Conservation (phyloP, 2,329 filamentous ascomycete species). For the Chaetomiaceae sp. region DNA sequence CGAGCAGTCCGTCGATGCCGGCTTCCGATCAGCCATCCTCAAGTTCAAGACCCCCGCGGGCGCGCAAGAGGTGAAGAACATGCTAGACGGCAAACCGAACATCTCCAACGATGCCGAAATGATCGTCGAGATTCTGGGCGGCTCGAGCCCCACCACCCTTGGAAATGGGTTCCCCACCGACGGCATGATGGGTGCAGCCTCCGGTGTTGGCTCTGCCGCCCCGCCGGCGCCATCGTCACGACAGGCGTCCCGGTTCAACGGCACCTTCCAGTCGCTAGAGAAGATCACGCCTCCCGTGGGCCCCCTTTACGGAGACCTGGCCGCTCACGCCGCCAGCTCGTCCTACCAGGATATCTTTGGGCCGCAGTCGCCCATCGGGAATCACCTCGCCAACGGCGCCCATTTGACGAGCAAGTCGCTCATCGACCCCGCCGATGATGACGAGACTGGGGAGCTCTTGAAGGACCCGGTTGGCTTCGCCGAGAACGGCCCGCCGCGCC, state of each 20-base stretch:
- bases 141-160: conserved; percentile 31
- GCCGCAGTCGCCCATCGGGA: conserved; percentile 66
- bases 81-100: conserved; percentile 51
- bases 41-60: conserved; percentile 47
- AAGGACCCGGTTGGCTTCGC: conserved; percentile 68
- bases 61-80: conserved; percentile 50
- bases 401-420: conserved; percentile 62
- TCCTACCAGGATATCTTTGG: conserved; percentile 62
- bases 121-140: conserved; percentile 51
- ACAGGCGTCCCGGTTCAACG: conserved; percentile 55
- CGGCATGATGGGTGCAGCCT: conserved; percentile 33
- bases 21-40: conserved; percentile 47
- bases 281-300: conserved; percentile 57
- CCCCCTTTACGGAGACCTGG: conserved; percentile 50
- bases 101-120: conserved; percentile 45
- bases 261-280: conserved; percentile 55
- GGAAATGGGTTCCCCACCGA: conserved; percentile 50
- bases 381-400: conserved; percentile 56
- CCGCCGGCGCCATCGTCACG: conserved; percentile 43
- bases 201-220: conserved; percentile 36
- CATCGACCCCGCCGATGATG: conserved; percentile 62
- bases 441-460: conserved; percentile 66
- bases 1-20: conserved; percentile 44
- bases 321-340: conserved; percentile 48
- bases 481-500: conserved; percentile 62